Base-by-base conservation (phyloP, 2,329 filamentous ascomycete species). In the Ascochyta koolunga region DNA sequence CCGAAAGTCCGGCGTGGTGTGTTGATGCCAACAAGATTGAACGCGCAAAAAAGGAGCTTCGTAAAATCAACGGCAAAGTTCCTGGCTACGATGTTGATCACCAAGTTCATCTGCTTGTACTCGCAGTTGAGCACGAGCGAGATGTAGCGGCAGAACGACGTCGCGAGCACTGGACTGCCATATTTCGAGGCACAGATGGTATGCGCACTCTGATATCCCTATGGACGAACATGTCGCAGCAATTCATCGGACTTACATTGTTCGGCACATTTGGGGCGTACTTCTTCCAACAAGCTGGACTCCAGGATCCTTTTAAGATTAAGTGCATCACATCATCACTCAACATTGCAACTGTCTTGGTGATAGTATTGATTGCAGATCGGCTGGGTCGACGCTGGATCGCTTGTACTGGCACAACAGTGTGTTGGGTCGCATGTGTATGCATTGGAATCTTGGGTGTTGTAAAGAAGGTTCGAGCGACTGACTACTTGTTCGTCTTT, bases 211-310 rank as follows among this genome's bases (percentile, higher is more conserved):
- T 76, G 5, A 75, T 76, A 39, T 71, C 74, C 0, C 63, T 62
- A 6, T 77, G 76, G 76, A 75, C 75, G 1, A 77, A 77, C 52
- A 66, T 77, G 24, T 68, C 72, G 0, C 75, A 78, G 49, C 76
- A 77, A 44, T 71, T 77, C 49, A 71, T 77, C 7, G 76, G 76
- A 0, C 50, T 77, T 21, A 65, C 70, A 0, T 67, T 78, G 4
- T 77, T 77, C 57, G 75, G 75, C 42, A 76, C 71, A 0, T 76
- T 75, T 38, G 73, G 72, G 1, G 73, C 74, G 2, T 78, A 77
- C 41, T 78, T 77, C 55, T 77, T 57, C 37, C 49, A 52, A 22
- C 54, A 57, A 35, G 54, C 54, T 21, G 54, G 54, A 33, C 29
- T 56, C 8, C 41, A 24, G 1, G 54, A 56, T 27, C 54, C 54